These are phyloP conservation scores for Mucor ambiguus DNA, from an alignment of 371 early-diverging fungal species.

Conservation along the genomic window DNA sequence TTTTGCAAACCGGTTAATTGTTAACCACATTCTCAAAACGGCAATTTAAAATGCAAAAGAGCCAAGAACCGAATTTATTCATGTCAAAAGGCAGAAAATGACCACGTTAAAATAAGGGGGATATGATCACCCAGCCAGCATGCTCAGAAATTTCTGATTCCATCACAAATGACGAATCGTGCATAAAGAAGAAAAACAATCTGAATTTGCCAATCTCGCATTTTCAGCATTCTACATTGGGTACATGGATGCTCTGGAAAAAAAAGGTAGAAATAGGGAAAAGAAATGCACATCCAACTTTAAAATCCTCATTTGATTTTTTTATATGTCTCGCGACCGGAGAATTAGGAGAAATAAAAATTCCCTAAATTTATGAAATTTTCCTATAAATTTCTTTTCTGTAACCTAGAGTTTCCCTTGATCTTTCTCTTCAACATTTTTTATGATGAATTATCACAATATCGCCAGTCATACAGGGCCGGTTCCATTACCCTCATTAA, in stretches of 20 bases:
- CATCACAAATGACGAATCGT: background rate
- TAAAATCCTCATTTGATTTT: background rate
- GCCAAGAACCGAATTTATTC: background rate
- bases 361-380: constrained; percentile 5
- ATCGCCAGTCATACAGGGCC: background rate
- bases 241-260: background rate
- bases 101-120: too few species aligned
- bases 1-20: background rate
- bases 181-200: background rate
- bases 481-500: constrained; percentile 3
- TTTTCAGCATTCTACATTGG: too few species aligned
- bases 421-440: background rate
- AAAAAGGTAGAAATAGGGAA: background rate
- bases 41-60: background rate
- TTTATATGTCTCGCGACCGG: background rate
- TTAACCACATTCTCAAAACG: background rate
- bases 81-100: background rate
- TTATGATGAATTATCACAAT: constrained; percentile 7
- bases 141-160: too few species aligned
- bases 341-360: constrained; percentile 11
- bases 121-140: too few species aligned
- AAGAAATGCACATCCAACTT: background rate
- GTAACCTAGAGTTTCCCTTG: background rate
- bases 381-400: constrained; percentile 3
- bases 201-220: too few species aligned